Base-by-base conservation (phyloP, 2,329 filamentous ascomycete species). In the Penicillium frequentans region DNA sequence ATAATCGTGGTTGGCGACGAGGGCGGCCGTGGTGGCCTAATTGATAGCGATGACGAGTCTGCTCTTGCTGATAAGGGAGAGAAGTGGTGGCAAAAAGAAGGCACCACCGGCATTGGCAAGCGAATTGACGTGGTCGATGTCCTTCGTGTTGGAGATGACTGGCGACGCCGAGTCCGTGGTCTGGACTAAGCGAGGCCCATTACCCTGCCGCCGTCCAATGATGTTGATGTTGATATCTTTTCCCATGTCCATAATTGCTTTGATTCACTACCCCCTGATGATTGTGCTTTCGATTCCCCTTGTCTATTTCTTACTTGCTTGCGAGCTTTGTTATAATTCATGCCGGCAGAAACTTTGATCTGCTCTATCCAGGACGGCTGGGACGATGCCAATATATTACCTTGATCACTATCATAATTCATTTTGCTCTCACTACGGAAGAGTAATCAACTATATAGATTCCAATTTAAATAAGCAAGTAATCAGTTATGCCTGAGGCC, bases 121-220 rank as follows among this genome's bases (percentile, higher is more conserved):
- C 90, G 91, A 4, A 87, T 97, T 27, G 87, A 96, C 39, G 87
- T 98, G 19, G 91, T 97, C 3, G 93, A 98, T 73, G 89, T 88
- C 31, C 81, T 88, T 62, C 83, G 90, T 49, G 84, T 96, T 19
- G 87, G 89, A 51, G 93, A 97, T 66, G 93, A 98, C 75, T 98
- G 92, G 89, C 82, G 83, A 60, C 86, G 90, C 70, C 83, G 93
- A 59, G 86, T 96, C 56, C 86, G 87, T 69, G 90, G 90, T 54
- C 75, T 76, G 64, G 81, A 84, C 65, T 83, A 73, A 72, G 49
- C 51, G 23, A 49, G 23, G 26, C 14, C 13, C 14, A 51, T 14
- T 29, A 24, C 26, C 45, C 48, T 39, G 50, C 45, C 37, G 21
- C 44, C 31, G 54, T 47, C 29, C 55, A 26, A 60, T 52, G 60